These are phyloP conservation scores for Blastosporella zonata DNA, from an alignment of 1,284 basidiomycete genomes.

Conservation along the genomic window DNA sequence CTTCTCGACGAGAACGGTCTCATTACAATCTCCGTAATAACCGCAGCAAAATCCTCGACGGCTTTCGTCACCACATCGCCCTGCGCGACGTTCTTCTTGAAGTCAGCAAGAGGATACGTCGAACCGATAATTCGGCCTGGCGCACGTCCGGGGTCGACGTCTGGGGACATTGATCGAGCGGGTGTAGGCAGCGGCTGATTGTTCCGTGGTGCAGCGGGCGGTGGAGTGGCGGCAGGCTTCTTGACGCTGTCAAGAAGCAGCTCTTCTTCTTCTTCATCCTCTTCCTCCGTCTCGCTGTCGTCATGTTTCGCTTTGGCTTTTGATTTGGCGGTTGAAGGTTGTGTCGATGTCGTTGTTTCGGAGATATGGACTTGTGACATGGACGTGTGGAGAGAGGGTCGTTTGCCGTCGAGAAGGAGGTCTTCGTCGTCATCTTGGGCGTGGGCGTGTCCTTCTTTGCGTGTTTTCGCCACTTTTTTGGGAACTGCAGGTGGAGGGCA, in stretches of 20 bases:
- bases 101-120: slow-evolving; percentile 73
- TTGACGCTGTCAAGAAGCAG: slow-evolving; percentile 25
- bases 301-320: slow-evolving; percentile 27
- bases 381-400: slow-evolving; percentile 28
- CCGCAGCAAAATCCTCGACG: slow-evolving; percentile 70
- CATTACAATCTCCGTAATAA: slow-evolving; percentile 68
- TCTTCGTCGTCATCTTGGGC: slow-evolving; percentile 61
- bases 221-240: slow-evolving; percentile 20
- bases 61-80: slow-evolving; percentile 83
- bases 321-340: slow-evolving; percentile 20
- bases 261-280: slow-evolving; percentile 30
- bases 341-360: slow-evolving; percentile 7
- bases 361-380: slow-evolving; percentile 20
- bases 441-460: slow-evolving; percentile 59
- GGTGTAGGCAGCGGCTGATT: slow-evolving; percentile 43
- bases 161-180: slow-evolving; percentile 46
- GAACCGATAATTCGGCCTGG: slow-evolving; percentile 70
- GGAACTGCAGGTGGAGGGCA: slow-evolving; percentile 43
- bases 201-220: slow-evolving; percentile 20
- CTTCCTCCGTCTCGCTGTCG: slow-evolving; percentile 48
- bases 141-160: slow-evolving; percentile 52
- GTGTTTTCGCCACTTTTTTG: slow-evolving; percentile 45
- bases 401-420: slow-evolving; percentile 55
- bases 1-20: slow-evolving; percentile 69
- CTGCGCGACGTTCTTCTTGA: slow-evolving; percentile 61